Conservation (phyloP, 345 rosid species). For the Pelargonium nanum region DNA sequence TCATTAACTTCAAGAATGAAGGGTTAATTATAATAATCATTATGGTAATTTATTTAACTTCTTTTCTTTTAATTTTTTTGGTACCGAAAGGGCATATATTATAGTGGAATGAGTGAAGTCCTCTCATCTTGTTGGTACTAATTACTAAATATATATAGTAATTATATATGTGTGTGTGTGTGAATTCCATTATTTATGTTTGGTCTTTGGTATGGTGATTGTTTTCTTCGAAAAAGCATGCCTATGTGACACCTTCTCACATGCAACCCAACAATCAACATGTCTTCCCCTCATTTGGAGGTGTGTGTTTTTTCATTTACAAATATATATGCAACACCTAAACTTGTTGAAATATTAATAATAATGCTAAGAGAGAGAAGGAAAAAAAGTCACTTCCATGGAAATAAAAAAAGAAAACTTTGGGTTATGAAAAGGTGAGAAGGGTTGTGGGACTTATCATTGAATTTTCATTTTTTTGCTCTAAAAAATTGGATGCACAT, state of each 20-base stretch:
- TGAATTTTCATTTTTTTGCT: constrained; percentile 14
- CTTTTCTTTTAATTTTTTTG: no score
- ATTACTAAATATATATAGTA: neutral
- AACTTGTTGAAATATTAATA: neutral
- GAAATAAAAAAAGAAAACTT: constrained; percentile 12
- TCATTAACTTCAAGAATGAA: neutral
- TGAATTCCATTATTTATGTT: constrained; percentile 2
- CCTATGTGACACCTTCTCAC: constrained; percentile 35
- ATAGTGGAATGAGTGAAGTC: neutral
- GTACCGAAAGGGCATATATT: neutral
- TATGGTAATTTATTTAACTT: neutral
- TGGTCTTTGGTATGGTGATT: constrained; percentile 25
- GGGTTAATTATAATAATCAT: no score
- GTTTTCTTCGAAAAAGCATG: constrained; percentile 32
- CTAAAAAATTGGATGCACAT: constrained; percentile 42
- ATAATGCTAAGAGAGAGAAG: constrained; percentile 1
- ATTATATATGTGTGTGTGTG: neutral
- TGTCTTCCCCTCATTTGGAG: constrained; percentile 7
- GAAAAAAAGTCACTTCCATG: constrained; percentile 8
- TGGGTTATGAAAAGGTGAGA: constrained; percentile 23
- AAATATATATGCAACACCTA: neutral
- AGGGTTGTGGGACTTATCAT: constrained; percentile 33
- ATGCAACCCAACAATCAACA: constrained; percentile 38
- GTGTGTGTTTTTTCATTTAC: constrained; percentile 10
- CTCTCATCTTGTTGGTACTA: neutral